Conservation (phyloP, 1,284 basidiomycete genomes). For the Tilletia horrida region DNA sequence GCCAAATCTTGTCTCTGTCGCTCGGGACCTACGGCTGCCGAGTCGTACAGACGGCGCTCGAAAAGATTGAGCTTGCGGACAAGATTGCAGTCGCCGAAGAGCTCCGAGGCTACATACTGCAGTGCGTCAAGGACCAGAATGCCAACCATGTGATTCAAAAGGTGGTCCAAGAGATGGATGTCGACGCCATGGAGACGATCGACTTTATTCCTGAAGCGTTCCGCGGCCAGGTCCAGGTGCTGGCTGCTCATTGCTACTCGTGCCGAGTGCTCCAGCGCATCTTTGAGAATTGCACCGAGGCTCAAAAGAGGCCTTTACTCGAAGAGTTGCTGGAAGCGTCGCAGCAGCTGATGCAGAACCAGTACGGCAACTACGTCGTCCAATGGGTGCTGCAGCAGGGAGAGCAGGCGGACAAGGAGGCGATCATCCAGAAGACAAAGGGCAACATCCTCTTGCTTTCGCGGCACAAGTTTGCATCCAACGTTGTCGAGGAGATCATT, state of each 20-base stretch:
- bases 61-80: conserved; percentile 57
- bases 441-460: conserved; percentile 69
- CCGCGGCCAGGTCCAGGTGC: conserved; percentile 73
- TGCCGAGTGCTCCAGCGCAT: conserved; percentile 92
- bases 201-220: conserved; percentile 71
- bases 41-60: conserved; percentile 61
- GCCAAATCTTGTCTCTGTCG: conserved; percentile 64
- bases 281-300: conserved; percentile 66
- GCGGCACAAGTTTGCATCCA: conserved; percentile 88
- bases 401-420: conserved; percentile 61
- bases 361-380: conserved; percentile 76
- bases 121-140: conserved; percentile 58
- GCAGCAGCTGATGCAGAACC: conserved; percentile 54
- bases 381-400: conserved; percentile 89
- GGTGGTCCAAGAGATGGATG: conserved; percentile 21
- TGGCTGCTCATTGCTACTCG: conserved; percentile 87
- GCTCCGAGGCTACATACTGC: conserved; percentile 56
- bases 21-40: conserved; percentile 91
- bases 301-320: conserved; percentile 69
- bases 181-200: conserved; percentile 56
- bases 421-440: conserved; percentile 60
- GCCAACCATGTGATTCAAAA: conserved; percentile 65
- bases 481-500: conserved; percentile 92
- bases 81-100: conserved; percentile 59
- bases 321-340: conserved; percentile 78